Percentiles rank a stretch among this genome's conserved stretches.
Conservation (phyloP, 2,329 filamentous ascomycete genomes). For the Triangularia setosa region DNA sequence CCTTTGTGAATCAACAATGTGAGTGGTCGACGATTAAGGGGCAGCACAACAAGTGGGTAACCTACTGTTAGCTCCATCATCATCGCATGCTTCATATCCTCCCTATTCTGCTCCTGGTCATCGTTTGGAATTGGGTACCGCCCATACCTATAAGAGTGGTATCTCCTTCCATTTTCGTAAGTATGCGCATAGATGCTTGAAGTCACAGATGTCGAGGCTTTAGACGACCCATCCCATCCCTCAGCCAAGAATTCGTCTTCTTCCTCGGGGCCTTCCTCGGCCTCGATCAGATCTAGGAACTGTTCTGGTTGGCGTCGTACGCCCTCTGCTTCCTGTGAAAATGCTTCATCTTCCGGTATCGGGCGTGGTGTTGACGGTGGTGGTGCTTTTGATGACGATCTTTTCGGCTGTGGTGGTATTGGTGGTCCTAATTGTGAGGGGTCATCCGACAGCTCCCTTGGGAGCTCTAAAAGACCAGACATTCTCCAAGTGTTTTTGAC, state of each 20-base stretch:
- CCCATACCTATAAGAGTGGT: conserved; percentile 29
- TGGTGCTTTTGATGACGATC: conserved; percentile 1
- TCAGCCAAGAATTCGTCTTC: conserved; percentile 21
- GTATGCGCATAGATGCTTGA: conserved; percentile 28
- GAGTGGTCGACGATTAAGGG: neutral
- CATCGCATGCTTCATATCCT: conserved; percentile 42
- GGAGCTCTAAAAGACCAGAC: neutral
- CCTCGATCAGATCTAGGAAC: conserved; percentile 8
- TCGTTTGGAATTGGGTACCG: conserved; percentile 38
- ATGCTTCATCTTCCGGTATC: conserved; percentile 3
- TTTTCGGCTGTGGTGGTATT: neutral
- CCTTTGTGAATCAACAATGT: neutral
- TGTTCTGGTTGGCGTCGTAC: neutral
- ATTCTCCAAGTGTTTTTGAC: neutral
- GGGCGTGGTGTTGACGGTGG: neutral
- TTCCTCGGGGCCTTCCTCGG: conserved; percentile 10
- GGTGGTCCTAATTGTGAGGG: neutral
- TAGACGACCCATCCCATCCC: conserved; percentile 19
- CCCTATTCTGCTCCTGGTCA: conserved; percentile 41
- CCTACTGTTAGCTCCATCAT: conserved; percentile 28
- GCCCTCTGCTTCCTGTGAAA: neutral
- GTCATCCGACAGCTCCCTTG: neutral
- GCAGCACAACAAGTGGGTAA: neutral
- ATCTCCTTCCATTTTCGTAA: conserved; percentile 28
- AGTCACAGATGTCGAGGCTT: conserved; percentile 24